Base-by-base conservation (phyloP, 1,284 basidiomycete genomes). In the Flammula alnicola region DNA sequence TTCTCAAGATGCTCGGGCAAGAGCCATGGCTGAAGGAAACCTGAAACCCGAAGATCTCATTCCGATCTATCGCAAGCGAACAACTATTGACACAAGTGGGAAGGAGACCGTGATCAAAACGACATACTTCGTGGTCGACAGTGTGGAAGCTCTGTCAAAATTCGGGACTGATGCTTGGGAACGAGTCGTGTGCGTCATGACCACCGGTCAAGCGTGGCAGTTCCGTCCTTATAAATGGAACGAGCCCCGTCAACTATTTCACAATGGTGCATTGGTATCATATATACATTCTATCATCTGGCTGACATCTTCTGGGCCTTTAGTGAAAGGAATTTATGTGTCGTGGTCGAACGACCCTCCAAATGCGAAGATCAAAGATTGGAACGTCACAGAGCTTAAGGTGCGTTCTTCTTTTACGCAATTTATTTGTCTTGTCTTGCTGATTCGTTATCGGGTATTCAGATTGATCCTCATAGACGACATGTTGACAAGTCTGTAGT, bases 161-260 rank as follows among this genome's bases (percentile, higher is more conserved):
- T 93, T 98, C 60, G 94, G 93, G 1, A 77, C 86, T 23, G 93
- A 95, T 55, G 88, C 93, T 4, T 96, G 94, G 94, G 93, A 96
- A 53, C 82, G 96, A 19, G 97, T 99, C 4, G 87, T 98, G 3
- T 96, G 93, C 59, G 96, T 99, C 9, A 88, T 98, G 80, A 98
- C 96, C 1, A 98, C 94, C 0, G 96, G 96, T 2, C 96, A 98
- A 62, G 86, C 88, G 41, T 99, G 96, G 96, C 96, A 98, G 68
- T 99, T 99, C 73, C 83, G 89, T 57, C 87, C 90, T 23, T 99
- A 98, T 74, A 94, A 94, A 66, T 98, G 95, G 95, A 86, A 79
- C 43, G 94, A 98, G 60, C 95, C 96, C 1, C 85, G 86, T 54
- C 82, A 89, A 47, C 72, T 98, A 22, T 98, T 98, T 73, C 91